phyloP scores from a whole-genome alignment of 768 basidiomycete species.

The Nevesoporus exiguus region DNA sequence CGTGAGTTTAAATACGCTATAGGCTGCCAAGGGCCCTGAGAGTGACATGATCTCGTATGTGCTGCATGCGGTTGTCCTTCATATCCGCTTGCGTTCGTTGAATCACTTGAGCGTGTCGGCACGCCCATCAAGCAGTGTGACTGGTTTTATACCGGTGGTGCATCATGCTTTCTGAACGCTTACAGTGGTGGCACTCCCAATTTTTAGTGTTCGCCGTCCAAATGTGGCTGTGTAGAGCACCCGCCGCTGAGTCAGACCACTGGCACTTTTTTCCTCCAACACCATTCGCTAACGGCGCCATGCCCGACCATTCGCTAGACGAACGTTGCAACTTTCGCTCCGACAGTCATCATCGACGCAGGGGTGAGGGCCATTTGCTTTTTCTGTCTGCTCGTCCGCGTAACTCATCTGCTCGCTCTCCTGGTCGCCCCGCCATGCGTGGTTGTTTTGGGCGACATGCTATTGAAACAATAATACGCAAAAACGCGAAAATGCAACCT shows the following conservation, averaged over 20 bases:
- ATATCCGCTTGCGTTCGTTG: no score
- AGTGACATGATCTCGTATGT: no score
- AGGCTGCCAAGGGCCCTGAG: no score
- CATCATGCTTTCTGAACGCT: no score
- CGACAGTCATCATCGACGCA: constrained; percentile 15
- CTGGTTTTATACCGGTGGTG: no score
- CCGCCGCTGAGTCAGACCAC: no score
- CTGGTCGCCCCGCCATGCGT: constrained; percentile 22
- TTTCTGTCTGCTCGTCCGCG: neutral
- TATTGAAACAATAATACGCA: constrained; percentile 4
- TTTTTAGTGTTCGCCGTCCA: no score
- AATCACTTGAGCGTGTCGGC: no score
- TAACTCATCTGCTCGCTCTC: constrained; percentile 24
- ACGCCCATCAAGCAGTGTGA: no score
- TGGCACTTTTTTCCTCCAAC: neutral
- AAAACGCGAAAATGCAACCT: constrained; percentile 1
- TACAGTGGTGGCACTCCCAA: no score
- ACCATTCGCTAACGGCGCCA: neutral
- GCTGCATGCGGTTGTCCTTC: no score
- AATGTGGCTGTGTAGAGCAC: neutral
- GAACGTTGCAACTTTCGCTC: constrained; percentile 5
- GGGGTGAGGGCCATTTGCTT: constrained; percentile 22
- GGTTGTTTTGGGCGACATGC: constrained; percentile 19
- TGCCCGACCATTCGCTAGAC: constrained; percentile 13
- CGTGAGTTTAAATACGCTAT: no score